Evolutionary conservation across 2,329 filamentous ascomycete genomes (phyloP).

Genomic region (Neofusicoccum laricinum): DNA sequence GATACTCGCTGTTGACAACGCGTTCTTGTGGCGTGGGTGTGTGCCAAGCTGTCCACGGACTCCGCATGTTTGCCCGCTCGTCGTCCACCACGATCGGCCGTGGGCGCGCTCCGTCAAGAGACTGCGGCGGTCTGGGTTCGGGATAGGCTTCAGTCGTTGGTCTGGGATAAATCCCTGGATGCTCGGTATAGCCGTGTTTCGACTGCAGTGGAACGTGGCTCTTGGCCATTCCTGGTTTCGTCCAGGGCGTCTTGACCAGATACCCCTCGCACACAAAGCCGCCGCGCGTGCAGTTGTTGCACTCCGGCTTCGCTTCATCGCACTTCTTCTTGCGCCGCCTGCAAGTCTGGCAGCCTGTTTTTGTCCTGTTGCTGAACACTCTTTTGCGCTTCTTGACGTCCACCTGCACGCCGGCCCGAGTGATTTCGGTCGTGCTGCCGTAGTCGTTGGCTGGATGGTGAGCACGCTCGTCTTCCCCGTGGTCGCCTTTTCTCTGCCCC

Average conservation of each 20-base stretch:
- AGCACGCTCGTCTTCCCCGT: constrained; percentile 17
- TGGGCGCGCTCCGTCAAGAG: constrained; percentile 44
- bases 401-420: constrained; percentile 44
- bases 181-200: constrained; percentile 58
- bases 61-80: constrained; percentile 29
- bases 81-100: constrained; percentile 46
- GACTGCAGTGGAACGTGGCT: constrained; percentile 73
- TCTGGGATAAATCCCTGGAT: constrained; percentile 19
- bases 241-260: constrained; percentile 72
- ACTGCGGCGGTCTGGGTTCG: constrained; percentile 30
- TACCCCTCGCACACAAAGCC: constrained; percentile 92
- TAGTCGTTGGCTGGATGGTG: constrained; percentile 18
- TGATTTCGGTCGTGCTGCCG: constrained; percentile 33
- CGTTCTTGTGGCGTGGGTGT: constrained; percentile 18
- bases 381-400: constrained; percentile 42
- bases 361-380: constrained; percentile 68
- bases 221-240: constrained; percentile 69
- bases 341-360: constrained; percentile 93
- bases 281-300: constrained; percentile 86
- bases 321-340: constrained; percentile 95
- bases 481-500: constrained; percentile 6
- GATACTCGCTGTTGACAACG: neutral
- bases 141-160: constrained; percentile 32
- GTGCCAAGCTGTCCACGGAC: constrained; percentile 25
- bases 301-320: constrained; percentile 88